Conservation (phyloP, 1,284 basidiomycete species). For the Cystobasidium slooffiae region DNA sequence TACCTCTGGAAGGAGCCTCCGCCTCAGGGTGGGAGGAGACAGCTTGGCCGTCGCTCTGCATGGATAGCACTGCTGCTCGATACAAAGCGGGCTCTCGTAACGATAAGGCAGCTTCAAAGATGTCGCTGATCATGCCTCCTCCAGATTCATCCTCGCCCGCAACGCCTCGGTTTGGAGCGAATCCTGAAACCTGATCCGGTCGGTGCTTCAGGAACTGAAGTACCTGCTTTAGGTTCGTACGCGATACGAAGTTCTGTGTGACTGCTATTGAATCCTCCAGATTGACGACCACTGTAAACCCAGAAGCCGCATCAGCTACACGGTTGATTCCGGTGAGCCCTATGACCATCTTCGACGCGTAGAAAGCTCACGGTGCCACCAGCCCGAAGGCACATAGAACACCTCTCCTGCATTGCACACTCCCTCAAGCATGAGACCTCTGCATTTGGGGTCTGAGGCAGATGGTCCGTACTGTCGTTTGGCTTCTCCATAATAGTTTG, state of each 20-base stretch:
- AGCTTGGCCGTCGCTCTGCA: not conserved
- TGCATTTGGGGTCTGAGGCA: conserved; percentile 46
- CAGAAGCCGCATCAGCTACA: conserved; percentile 34
- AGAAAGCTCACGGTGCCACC: conserved; percentile 52
- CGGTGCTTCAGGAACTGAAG: conserved; percentile 59
- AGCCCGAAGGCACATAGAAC: conserved; percentile 52
- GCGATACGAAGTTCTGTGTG: conserved; percentile 61
- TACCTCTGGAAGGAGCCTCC: no score
- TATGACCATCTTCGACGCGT: not conserved
- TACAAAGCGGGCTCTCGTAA: conserved; percentile 32
- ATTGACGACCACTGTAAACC: conserved; percentile 54
- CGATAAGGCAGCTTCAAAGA: conserved; percentile 45
- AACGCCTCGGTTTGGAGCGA: conserved; percentile 40
- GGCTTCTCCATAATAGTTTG: conserved; percentile 57
- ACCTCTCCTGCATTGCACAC: conserved; percentile 57
- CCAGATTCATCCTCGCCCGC: conserved; percentile 26
- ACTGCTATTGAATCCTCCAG: conserved; percentile 57
- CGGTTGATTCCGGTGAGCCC: conserved; percentile 25
- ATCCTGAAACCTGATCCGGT: conserved; percentile 59
- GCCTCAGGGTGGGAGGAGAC: no score
- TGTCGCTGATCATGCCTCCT: conserved; percentile 36
- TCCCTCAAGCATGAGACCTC: conserved; percentile 57
- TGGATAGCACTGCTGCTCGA: conserved; percentile 26
- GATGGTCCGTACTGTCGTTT: conserved; percentile 55
- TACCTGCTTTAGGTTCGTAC: conserved; percentile 57